Base-by-base conservation (phyloP, 2,329 filamentous ascomycete genomes). In the Dactylellina cionopaga region DNA sequence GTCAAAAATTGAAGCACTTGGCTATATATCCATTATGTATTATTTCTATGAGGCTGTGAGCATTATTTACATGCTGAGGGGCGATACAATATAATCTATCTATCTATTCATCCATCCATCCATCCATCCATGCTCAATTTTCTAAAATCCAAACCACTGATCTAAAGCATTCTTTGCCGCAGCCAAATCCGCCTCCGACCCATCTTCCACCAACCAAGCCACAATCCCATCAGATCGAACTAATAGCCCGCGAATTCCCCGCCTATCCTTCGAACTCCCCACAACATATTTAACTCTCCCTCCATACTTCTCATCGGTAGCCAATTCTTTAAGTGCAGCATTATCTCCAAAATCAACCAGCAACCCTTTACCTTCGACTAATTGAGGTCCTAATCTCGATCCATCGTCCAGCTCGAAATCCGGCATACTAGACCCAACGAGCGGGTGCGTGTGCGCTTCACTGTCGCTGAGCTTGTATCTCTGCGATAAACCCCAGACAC, bases 361-460 rank as follows among this genome's bases (percentile, higher is more conserved):
- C 65, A 81, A 41, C 1, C 77, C 79, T 11, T 66, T 63, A 0
- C 77, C 80, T 1, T 56, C 31, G 17, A 75, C 75, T 62, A 82
- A 52, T 72, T 78, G 78, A 6, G 76, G 39, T 1, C 79, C 79
- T 3, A 82, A 69, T 46, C 78, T 76, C 69, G 35, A n/a, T n/a
- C 11, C 35, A 39, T 39, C 35, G 13, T 39, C 11, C 4, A 39
- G 64, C 74, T 79, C 77, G 44, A 81, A 80, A 46, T 81, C 78
- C 3, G 80, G 81, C 7, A 77, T 78, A 74, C 80, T 81, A 52
- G 76, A 75, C 2, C 81, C 81, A 19, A 81, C 77, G 3, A 80
- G 66, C 7, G 78, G 75, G 51, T 81, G 78, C 44, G 60, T 31
- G 54, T 77, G 3, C 76, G 39, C 74, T 75, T 44, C 64, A 10